Evolutionary conservation across 2,329 filamentous ascomycete genomes (phyloP), one percentile per base, ranked within the genome.

Genomic region (Talaromyces sp.): DNA sequence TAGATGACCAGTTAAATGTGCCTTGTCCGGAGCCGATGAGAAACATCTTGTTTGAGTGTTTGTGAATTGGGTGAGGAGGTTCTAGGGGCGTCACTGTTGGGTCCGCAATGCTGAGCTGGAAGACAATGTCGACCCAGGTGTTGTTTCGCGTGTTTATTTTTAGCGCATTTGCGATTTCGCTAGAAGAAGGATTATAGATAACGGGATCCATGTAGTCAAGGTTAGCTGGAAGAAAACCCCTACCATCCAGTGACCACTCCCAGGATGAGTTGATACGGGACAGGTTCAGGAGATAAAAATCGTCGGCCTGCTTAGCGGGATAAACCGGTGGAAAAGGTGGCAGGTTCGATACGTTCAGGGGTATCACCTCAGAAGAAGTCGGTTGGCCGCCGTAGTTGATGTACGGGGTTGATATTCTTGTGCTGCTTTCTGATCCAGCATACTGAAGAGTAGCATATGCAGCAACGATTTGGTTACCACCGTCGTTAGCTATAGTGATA

Each of bases 31-130:
- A 61, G 1, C 85, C 86, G 35, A 88, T 78, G 21, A 81, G 72
- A 65, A 79, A 87, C 73, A 82, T 84, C 68, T 85, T 86, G 66
- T 81, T 84, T 53, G 81, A 81, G 71, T 88, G 86, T 74, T 87
- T 87, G 77, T 88, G 86, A 56, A 88, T 82, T 0, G 84, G 82
- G 61, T 88, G 86, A 10, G 81, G 75, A 4, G 81, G 83, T 66
- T 84, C 81, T 7, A 81, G 73, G 2, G 68, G 68, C n/a, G 70
- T 68, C 1, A 80, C 72, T 8, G 61, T 50, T 17, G 58, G 21
- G 32, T 62, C 19, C 26, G 46, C 58, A 43, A 62, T 10, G 43
- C 49, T 35, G 11, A 62, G 7, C 31, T 78, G 70, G 61, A 85
- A 75, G 63, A 86, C 74, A n/a, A 85, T 67, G 66, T 86, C 84